Evolutionary conservation across 164 flowering plant species (phyloP).

Genomic region (Chimonanthus salicifolius): DNA sequence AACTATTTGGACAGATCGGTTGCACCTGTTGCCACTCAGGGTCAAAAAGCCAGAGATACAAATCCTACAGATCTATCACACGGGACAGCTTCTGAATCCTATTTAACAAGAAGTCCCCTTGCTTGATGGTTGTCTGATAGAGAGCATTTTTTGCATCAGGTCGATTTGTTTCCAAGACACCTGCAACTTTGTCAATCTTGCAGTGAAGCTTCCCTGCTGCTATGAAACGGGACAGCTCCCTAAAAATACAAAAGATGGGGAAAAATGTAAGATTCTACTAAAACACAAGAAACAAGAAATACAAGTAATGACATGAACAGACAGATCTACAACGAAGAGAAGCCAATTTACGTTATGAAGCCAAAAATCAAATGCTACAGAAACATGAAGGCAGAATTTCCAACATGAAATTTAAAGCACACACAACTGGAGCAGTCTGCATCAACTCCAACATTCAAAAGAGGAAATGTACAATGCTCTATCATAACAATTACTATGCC

Average conservation of each 20-base stretch:
- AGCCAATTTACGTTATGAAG: too few relatives aligned
- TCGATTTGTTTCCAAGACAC: slow-evolving; percentile 92
- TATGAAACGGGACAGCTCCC: slow-evolving; percentile 94
- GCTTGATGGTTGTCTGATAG: slow-evolving; percentile 93
- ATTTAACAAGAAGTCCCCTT: slow-evolving; percentile 89
- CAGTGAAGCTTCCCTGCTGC: slow-evolving; percentile 98
- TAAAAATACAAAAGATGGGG: slow-evolving; percentile 17
- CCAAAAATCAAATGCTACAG: not conserved
- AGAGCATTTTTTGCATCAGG: slow-evolving; percentile 97
- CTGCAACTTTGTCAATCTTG: slow-evolving; percentile 96
- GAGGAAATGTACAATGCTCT: too few relatives aligned
- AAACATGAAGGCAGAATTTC: not conserved
- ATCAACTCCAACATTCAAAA: too few relatives aligned
- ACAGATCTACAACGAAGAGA: not conserved
- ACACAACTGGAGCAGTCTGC: not conserved
- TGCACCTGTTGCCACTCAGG: too few relatives aligned
- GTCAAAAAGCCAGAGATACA: not conserved
- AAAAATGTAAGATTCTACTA: not conserved
- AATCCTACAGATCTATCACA: slow-evolving; percentile 70
- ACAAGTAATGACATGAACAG: not conserved
- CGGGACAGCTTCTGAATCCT: slow-evolving; percentile 94
- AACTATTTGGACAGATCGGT: too few relatives aligned
- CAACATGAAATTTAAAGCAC: not conserved
- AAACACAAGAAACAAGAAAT: not conserved
- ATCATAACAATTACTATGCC: too few relatives aligned